Evolutionary conservation across 1,284 basidiomycete genomes (phyloP), one percentile per base, ranked within the genome.

Genomic region (Trametes hirsuta): DNA sequence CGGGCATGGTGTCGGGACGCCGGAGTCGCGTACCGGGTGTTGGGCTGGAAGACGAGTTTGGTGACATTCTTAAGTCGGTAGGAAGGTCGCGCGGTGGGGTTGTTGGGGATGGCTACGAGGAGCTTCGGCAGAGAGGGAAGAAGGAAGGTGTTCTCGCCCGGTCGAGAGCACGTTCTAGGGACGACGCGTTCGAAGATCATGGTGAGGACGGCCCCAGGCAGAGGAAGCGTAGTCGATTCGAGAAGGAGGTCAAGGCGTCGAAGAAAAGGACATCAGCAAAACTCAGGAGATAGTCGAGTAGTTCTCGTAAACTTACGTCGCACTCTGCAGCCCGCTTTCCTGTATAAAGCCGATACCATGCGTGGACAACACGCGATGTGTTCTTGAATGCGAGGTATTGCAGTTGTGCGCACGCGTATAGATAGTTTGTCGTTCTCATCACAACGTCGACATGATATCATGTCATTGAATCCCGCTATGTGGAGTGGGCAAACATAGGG

Each of bases 41-140:
- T 44, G 92, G 91, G 0, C 77, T 95, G 59, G 90, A 91, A 66
- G 92, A 93, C 67, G 94, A 95, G 74, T 91, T 95, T 71, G 85
- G 84, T 36, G 93, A 94, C 67, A 87, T 95, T 30, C 75, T 95
- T 36, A 84, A 81, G 71, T 79, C 85, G 40, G 77, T 85, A 46
- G 79, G 79, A 58, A 68, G 82, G 65, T 73, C 72, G 69, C 72
- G 77, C 68, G 73, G 71, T n/a, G 74, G 77, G 12, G 83, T 76
- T 2, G 53, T 76, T 49, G 77, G 80, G 14, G 85, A 93, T 75
- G 87, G 90, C 0, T 93, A 93, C 60, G 91, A 93, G 60, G 88
- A 90, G 67, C 76, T 93, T 55, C 77, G 91, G 66, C 77, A 84
- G 69, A 82, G 83, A 63, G 86, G 88, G 3, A 87, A 83, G 75